Base-by-base conservation (phyloP, 192 early-diverging fungal genomes). In the Coemansia sp. region DNA sequence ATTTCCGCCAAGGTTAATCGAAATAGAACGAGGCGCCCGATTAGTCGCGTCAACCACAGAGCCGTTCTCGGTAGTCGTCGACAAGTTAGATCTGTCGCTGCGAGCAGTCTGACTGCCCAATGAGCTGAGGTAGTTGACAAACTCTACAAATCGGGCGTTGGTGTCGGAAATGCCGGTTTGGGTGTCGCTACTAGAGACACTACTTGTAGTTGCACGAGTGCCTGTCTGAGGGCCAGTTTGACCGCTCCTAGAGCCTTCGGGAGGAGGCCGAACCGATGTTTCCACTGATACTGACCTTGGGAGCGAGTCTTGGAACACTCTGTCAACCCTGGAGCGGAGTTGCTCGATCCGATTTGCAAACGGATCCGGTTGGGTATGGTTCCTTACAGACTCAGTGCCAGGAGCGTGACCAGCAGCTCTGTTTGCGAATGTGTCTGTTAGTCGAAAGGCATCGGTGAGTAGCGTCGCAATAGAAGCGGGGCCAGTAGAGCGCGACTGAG, bases 61-160 rank as follows among this genome's bases (percentile, higher is more conserved):
- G 66, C 79, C 74, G 62, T 82, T 71, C 47, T 82, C 79, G 4
- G 79, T 82, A 2, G 79, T 74, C 10, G 75, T 82, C 18, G 79
- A 82, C 22, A 52, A 12, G 42, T 71, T 68, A 13, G 79, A 82
- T 22, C 71, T 65, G 52, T 82, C 79, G 64, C 72, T 77, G 16
- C 65, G 75, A 11, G 68, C 74, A 1, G 75, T 68, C 60, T 77
- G 74, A 44, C 68, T 71, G 3, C 75, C 75, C 4, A 71, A 8
- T 20, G 63, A 31, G 24, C 68, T 49, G 0, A 70, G 63, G 55
- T 68, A 52, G 40, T 71, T 65, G 20, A 74, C 38, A 49, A 73
- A 67, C 43, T 31, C 61, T 51, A 64, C 63, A 33, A 72, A 52
- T 9, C 52, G 44, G 24, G 46, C 51, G 31, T 46, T 33, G 12